These are phyloP conservation scores for Knufia petricola DNA, from an alignment of 2,329 filamentous ascomycete species.

Conservation along the genomic window DNA sequence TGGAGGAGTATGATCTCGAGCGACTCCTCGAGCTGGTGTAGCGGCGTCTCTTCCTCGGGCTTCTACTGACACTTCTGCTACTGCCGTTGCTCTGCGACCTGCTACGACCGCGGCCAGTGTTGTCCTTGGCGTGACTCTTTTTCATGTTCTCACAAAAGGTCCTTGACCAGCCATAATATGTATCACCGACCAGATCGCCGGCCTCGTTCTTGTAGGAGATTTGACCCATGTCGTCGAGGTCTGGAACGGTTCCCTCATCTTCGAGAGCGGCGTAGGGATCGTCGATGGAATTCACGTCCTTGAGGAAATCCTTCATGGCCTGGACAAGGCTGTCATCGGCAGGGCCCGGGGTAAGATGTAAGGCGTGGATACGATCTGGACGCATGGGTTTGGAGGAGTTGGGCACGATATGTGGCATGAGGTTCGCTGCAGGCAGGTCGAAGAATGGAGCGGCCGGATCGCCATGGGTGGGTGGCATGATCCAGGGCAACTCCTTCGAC, in stretches of 20 bases:
- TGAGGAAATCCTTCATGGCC: constrained; percentile 61
- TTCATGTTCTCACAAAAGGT: constrained; percentile 76
- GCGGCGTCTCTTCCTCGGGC: constrained; percentile 32
- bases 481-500: constrained; percentile 48
- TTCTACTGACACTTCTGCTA: constrained; percentile 34
- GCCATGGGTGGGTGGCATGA: constrained; percentile 68
- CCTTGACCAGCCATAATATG: constrained; percentile 82
- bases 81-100: constrained; percentile 26
- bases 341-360: constrained; percentile 59
- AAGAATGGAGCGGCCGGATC: constrained; percentile 65
- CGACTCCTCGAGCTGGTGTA: constrained; percentile 29
- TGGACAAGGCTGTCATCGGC: constrained; percentile 56
- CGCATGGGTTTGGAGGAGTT: constrained; percentile 68
- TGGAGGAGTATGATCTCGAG: constrained; percentile 11
- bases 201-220: constrained; percentile 55
- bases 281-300: constrained; percentile 57
- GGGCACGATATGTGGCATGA: constrained; percentile 67
- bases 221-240: constrained; percentile 69
- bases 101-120: constrained; percentile 10
- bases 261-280: constrained; percentile 38
- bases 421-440: constrained; percentile 71
- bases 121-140: constrained; percentile 26
- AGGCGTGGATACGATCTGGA: constrained; percentile 57
- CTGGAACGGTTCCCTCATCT: constrained; percentile 43
- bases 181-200: constrained; percentile 57